Evolutionary conservation across 495 filamentous ascomycete species (phyloP), one percentile per base, ranked within the genome.

Genomic region (Annulohypoxylon stygium): DNA sequence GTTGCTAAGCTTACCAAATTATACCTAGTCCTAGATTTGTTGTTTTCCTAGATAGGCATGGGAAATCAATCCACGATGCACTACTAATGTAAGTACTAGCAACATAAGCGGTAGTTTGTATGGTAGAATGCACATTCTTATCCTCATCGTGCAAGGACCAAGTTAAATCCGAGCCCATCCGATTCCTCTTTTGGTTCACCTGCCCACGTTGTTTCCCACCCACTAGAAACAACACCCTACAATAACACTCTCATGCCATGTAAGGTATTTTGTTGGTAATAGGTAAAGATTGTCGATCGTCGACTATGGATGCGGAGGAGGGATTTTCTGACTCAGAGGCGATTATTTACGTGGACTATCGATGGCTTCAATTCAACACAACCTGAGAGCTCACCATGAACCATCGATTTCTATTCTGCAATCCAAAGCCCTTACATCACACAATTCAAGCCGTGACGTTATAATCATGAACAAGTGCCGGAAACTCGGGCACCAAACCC

Each of bases 321-420:
- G n/a, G 33, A 58, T 37, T 4, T 14, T 58, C 54, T 58, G 54
- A 58, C 33, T 58, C 54, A 58, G 53, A 55, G 14, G 18, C n/a
- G 54, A 58, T 37, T 25, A 34, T 58, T 8, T 54, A 33, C 50
- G 16, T 47, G 50, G 50, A 54, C 50, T 54, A 54, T 54, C 25
- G 50, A 54, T 33, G 12, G 16, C 23, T 50, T 50, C 6, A 9
- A 23, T 50, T 7, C n/a, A 23, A 20, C 8, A 50, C 16, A 50
- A 23, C 47, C 20, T 23, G 23, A 23, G 9, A 50, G 16, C 43
- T 47, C 43, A 18, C n/a, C 43, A n/a, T 16, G n/a, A 18, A 11
- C 0, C 23, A 50, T 7, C 16, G 10, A 50, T 6, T 50, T 50
- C 18, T 47, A 47, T 47, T 47, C 43, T 7, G 12, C 9, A 23